These are phyloP conservation scores for Gyromitra esculenta DNA, from an alignment of 2,329 filamentous ascomycete genomes.

Conservation along the genomic window DNA sequence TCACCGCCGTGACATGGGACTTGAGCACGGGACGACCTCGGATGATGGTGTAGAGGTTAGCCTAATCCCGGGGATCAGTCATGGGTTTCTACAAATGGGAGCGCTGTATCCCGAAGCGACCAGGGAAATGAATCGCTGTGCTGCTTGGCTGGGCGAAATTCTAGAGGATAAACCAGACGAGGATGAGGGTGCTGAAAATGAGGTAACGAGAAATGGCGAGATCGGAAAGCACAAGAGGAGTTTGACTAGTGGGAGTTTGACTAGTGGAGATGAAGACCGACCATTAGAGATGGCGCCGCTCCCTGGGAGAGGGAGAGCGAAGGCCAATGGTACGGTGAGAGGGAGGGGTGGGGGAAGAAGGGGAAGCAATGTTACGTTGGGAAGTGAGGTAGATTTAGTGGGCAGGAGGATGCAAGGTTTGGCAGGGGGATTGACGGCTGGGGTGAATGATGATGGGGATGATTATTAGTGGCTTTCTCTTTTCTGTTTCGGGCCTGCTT, in stretches of 20 bases:
- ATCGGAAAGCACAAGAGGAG: constrained; percentile 55
- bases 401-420: constrained; percentile 68
- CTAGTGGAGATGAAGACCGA: constrained; percentile 72
- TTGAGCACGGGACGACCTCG: constrained; percentile 59
- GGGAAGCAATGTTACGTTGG: constrained; percentile 66
- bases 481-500: neutral
- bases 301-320: constrained; percentile 64
- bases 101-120: constrained; percentile 87
- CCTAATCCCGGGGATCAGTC: constrained; percentile 86
- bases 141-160: constrained; percentile 81
- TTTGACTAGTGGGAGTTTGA: constrained; percentile 49
- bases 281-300: constrained; percentile 77
- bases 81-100: constrained; percentile 94
- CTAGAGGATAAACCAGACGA: constrained; percentile 67
- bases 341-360: constrained; percentile 58
- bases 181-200: constrained; percentile 54
- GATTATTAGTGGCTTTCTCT: constrained; percentile 29
- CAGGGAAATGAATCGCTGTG: constrained; percentile 83
- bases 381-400: constrained; percentile 68
- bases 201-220: constrained; percentile 55
- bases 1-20: constrained; percentile 64
- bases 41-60: constrained; percentile 79
- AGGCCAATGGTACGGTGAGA: constrained; percentile 51
- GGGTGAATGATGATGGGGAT: constrained; percentile 39
- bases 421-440: constrained; percentile 65